Percentiles rank a stretch among this genome's conserved stretches.
These are phyloP conservation scores for Lepraria neglecta DNA, from an alignment of 495 filamentous ascomycete species.

Conservation along the genomic window DNA sequence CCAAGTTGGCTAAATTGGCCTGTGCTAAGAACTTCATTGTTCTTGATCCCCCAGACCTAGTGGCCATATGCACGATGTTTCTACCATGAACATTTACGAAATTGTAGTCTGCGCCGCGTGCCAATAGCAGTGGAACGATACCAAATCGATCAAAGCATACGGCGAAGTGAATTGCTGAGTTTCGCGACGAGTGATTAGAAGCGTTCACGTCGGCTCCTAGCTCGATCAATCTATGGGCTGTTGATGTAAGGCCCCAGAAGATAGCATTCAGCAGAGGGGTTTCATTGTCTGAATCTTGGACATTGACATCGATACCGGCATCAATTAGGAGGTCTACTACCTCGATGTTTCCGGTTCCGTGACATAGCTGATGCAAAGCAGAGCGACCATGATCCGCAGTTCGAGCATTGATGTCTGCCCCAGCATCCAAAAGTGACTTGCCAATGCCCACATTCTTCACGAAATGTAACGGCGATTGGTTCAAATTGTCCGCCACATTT, in stretches of 20 bases:
- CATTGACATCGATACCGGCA: constrained; percentile 18
- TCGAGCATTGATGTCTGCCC: constrained; percentile 8
- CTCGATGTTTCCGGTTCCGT: neutral
- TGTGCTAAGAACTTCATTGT: too few relatives aligned
- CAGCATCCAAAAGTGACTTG: constrained; percentile 8
- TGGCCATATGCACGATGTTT: too few relatives aligned
- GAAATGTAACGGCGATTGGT: constrained; percentile 18
- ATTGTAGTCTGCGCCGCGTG: constrained; percentile 18
- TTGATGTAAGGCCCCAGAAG: constrained; percentile 1
- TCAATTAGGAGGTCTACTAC: constrained; percentile 14
- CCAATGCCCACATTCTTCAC: constrained; percentile 7
- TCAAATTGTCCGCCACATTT: constrained; percentile 18
- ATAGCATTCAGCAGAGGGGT: constrained; percentile 24
- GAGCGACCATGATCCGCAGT: constrained; percentile 11
- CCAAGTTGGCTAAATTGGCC: too few relatives aligned
- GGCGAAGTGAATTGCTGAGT: constrained; percentile 20
- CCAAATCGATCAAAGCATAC: constrained; percentile 14
- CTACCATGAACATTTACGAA: too few relatives aligned
- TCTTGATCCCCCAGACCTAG: too few relatives aligned
- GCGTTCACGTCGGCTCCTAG: constrained; percentile 23
- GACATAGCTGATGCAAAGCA: constrained; percentile 13
- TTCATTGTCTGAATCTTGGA: constrained; percentile 18
- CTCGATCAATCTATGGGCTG: constrained; percentile 17
- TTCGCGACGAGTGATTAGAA: constrained; percentile 10
- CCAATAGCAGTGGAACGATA: constrained; percentile 12